These are phyloP conservation scores for Diplosphaera chodatii DNA, from an alignment of 139 green algal genomes.

Conservation along the genomic window DNA sequence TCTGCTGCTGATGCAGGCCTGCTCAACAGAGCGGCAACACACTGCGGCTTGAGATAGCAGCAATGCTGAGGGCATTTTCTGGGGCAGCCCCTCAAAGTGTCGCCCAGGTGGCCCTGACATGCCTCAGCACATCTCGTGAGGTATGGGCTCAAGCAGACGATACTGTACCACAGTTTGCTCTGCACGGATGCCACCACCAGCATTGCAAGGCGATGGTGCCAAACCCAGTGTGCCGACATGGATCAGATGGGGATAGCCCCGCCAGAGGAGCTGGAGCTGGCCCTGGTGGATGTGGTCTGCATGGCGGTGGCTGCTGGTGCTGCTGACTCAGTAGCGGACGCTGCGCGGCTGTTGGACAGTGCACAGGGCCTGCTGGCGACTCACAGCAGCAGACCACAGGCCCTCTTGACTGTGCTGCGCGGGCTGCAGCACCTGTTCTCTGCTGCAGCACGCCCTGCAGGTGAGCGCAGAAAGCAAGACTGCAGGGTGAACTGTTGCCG, in stretches of 20 bases:
- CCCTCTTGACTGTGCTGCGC: neutral
- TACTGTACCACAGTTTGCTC: too few relatives aligned
- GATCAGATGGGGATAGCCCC: neutral
- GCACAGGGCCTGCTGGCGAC: neutral
- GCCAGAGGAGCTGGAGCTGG: neutral
- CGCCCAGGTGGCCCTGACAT: neutral
- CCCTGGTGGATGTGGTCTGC: neutral
- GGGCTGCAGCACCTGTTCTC: conserved; percentile 9
- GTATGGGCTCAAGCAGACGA: too few relatives aligned
- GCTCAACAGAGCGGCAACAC: neutral
- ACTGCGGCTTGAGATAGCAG: neutral
- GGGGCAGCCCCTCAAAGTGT: neutral
- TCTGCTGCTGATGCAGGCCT: neutral
- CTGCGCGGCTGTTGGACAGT: neutral
- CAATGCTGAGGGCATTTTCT: neutral
- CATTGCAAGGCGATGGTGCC: too few relatives aligned
- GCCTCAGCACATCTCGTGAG: neutral
- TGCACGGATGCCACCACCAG: too few relatives aligned
- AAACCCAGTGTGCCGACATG: too few relatives aligned
- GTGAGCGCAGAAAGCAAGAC: neutral
- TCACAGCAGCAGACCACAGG: neutral
- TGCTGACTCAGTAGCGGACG: neutral
- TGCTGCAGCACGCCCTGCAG: neutral
- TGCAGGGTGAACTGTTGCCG: too few relatives aligned
- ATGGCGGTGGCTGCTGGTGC: neutral